phyloP scores from a whole-genome alignment of 2,329 filamentous ascomycete genomes.

The Hymenoscyphus infarciens region DNA sequence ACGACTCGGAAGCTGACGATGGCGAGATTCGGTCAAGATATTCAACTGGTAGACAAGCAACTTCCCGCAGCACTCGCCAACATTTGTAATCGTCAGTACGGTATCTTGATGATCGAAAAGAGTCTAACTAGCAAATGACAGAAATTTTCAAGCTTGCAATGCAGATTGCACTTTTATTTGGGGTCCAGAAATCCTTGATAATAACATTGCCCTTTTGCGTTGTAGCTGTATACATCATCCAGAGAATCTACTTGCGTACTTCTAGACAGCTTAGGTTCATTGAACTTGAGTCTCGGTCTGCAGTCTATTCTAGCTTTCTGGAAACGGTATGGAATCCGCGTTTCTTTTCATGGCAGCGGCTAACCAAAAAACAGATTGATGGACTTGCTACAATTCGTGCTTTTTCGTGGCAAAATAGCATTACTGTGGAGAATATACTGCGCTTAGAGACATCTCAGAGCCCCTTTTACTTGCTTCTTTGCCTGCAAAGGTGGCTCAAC shows the following conservation, averaged over 20 bases:
- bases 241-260: slow-evolving; percentile 4
- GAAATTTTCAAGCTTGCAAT: not conserved
- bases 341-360: not conserved
- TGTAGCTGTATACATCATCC: not conserved
- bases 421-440: slow-evolving; percentile 42
- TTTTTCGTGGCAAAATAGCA: slow-evolving; percentile 22
- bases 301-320: slow-evolving; percentile 4
- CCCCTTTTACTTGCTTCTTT: slow-evolving; percentile 54
- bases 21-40: slow-evolving; percentile 1
- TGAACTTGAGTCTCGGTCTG: slow-evolving; percentile 1
- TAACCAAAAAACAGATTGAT: not conserved
- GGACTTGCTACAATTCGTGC: not conserved
- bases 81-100: not conserved
- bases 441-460: slow-evolving; percentile 51
- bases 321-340: slow-evolving; percentile 2
- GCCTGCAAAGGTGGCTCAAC: slow-evolving; percentile 53
- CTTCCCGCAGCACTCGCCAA: not conserved
- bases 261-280: slow-evolving; percentile 4
- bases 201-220: not conserved
- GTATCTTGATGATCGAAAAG: not conserved
- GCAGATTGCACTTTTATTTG: not conserved
- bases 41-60: not conserved
- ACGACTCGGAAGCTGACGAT: not conserved
- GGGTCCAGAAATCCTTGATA: not conserved
- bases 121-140: not conserved